Percentiles rank a stretch among this genome's conserved stretches.
phyloP scores from a whole-genome alignment of 202 grass and related monocot species.

The Musa balbisiana region DNA sequence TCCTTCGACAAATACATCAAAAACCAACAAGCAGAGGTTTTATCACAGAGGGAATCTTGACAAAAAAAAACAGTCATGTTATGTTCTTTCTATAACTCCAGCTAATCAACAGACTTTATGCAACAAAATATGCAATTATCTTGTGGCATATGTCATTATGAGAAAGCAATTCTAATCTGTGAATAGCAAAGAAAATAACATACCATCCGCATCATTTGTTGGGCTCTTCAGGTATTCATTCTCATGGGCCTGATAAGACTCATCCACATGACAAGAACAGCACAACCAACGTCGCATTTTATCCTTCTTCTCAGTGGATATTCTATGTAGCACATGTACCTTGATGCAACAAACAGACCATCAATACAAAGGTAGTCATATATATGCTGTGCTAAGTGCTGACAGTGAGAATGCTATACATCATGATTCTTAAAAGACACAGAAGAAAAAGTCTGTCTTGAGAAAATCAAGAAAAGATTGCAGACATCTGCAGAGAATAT shows the following conservation, averaged over 20 bases:
- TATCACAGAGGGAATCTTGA: not conserved
- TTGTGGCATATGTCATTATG: not conserved
- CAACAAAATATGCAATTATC: not conserved
- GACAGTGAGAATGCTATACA: too few relatives aligned
- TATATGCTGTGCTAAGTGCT: not conserved
- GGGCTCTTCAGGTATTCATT: constrained; percentile 7
- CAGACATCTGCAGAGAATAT: too few relatives aligned
- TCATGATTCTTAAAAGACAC: too few relatives aligned
- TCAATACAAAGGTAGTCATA: not conserved
- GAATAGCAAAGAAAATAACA: not conserved
- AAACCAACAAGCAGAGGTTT: not conserved
- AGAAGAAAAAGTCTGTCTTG: too few relatives aligned
- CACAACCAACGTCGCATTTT: constrained; percentile 12
- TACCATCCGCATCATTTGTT: constrained; percentile 1
- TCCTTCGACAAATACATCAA: not conserved
- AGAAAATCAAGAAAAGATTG: too few relatives aligned
- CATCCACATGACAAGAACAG: constrained; percentile 10
- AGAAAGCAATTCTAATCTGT: not conserved
- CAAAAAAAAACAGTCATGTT: not conserved
- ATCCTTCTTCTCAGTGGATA: not conserved
- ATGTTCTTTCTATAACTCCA: not conserved
- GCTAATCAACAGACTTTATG: not conserved
- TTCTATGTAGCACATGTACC: not conserved
- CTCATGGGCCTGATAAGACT: constrained; percentile 9
- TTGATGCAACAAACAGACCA: not conserved